These are phyloP conservation scores for Colletotrichum karsti DNA, from an alignment of 2,329 filamentous ascomycete species.

Conservation along the genomic window DNA sequence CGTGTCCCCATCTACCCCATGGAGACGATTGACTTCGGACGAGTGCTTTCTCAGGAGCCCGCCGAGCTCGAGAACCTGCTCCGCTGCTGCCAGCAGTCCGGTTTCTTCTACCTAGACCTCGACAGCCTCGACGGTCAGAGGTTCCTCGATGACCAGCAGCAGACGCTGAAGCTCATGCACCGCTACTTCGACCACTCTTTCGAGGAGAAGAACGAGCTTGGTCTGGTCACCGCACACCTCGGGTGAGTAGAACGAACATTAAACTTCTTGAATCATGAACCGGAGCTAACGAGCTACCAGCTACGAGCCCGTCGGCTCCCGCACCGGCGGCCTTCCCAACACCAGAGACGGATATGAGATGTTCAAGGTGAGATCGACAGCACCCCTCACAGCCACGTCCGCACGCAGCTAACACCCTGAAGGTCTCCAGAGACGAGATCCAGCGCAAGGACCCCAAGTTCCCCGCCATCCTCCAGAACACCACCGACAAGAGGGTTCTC, in stretches of 20 bases:
- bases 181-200: slow-evolving; percentile 62
- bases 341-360: slow-evolving; percentile 63
- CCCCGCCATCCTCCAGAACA: slow-evolving; percentile 57
- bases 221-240: slow-evolving; percentile 61
- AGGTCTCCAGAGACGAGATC: slow-evolving; percentile 57
- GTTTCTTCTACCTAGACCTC: slow-evolving; percentile 66
- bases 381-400: slow-evolving; percentile 29
- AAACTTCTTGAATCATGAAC: no score
- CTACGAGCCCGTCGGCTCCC: slow-evolving; percentile 58
- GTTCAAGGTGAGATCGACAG: slow-evolving; percentile 47
- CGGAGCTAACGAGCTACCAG: slow-evolving; percentile 32
- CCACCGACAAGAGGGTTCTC: slow-evolving; percentile 54
- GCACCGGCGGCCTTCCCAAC: slow-evolving; percentile 54
- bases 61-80: slow-evolving; percentile 60
- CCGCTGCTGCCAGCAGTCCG: slow-evolving; percentile 56
- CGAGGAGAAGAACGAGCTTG: slow-evolving; percentile 65
- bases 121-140: slow-evolving; percentile 60
- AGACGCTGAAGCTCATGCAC: slow-evolving; percentile 62
- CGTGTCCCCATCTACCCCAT: slow-evolving; percentile 59
- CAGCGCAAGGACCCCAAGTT: slow-evolving; percentile 55
- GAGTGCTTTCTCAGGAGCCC: slow-evolving; percentile 62
- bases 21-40: slow-evolving; percentile 60
- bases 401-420: slow-evolving; percentile 1
- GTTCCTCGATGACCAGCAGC: slow-evolving; percentile 60
- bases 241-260: slow-evolving; percentile 43